Base-by-base conservation (phyloP, 768 basidiomycete genomes). In the Kwoniella mangroviensis region DNA sequence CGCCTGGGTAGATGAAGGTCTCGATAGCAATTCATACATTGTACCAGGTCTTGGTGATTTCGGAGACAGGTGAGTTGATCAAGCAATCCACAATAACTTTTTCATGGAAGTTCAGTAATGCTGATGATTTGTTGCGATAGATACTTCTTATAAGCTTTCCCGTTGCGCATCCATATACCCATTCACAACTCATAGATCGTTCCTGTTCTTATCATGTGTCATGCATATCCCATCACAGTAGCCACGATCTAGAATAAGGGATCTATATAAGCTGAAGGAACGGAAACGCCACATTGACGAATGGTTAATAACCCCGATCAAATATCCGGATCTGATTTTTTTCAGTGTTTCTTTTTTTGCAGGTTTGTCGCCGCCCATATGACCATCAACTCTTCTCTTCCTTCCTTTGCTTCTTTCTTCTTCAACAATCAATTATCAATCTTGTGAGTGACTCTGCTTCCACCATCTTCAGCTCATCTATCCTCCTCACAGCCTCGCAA, bases 41-140 rank as follows among this genome's bases (percentile, higher is more conserved):
- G 89, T 94, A 65, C 94, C 93, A 9, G 94, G 94, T 34, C 86
- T 98, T n/a, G 94, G 94, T n/a, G 94, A 98, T 81, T 98, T 98
- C 81, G 94, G 94, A 62, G 94, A 96, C 69, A 69, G 82, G 79
- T 82, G 68, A 69, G 75, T 62, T 19, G 11, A 11, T 22, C n/a
- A 22, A 45, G 21, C 15, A 13, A 52, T 19, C 34, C 34, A 34
- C 34, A 0, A 34, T 34, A 34, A 34, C 9, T 34, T 7, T 34
- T 34, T 34, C 34, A 34, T 7, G 34, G 34, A 34, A 7, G 0
- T 34, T 0, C 34, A 45, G 21, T 22, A 13, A 41, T 19, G 56
- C 58, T 51, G 61, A 63, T 62, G 1, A 2, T 12, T 5, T 0
- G n/a, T 24, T 4, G 17, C 28, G 22, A 26, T 68, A 76, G 75